A percentile compares a stretch with the other conserved stretches of the same genome.
Conservation (phyloP, 768 basidiomycete species). For the Xerocomus brunneocitrinus region DNA sequence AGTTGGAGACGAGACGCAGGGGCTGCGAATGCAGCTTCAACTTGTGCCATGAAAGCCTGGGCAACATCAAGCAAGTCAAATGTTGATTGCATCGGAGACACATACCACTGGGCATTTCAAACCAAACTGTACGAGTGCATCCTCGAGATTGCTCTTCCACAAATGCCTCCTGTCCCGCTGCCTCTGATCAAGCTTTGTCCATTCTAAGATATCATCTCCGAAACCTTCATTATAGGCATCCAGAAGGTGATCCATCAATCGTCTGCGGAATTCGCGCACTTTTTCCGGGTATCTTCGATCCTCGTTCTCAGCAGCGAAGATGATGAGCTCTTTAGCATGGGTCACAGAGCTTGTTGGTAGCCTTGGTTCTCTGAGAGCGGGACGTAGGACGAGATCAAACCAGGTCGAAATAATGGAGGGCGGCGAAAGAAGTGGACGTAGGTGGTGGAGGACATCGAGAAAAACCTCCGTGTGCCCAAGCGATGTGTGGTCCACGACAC, state of each 20-base stretch:
- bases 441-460: slow-evolving; percentile 58
- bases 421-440: slow-evolving; percentile 57
- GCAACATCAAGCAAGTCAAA: slow-evolving; percentile 3
- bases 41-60: slow-evolving; percentile 68
- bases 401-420: slow-evolving; percentile 69
- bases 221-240: slow-evolving; percentile 76
- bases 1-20: slow-evolving; percentile 68
- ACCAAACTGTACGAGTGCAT: slow-evolving; percentile 64
- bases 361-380: slow-evolving; percentile 70
- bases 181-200: slow-evolving; percentile 59
- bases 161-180: slow-evolving; percentile 54
- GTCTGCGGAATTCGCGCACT: slow-evolving; percentile 60
- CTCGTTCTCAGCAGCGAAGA: slow-evolving; percentile 51
- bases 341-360: slow-evolving; percentile 53
- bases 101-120: slow-evolving; percentile 61
- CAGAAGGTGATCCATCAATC: slow-evolving; percentile 67
- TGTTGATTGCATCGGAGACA: slow-evolving; percentile 14
- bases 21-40: slow-evolving; percentile 55
- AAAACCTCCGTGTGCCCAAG: slow-evolving; percentile 62
- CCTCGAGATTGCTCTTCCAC: slow-evolving; percentile 80
- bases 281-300: slow-evolving; percentile 44
- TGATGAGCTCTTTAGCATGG: slow-evolving; percentile 69
- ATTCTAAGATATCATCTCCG: slow-evolving; percentile 68
- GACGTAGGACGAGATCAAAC: slow-evolving; percentile 78
- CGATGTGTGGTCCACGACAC: slow-evolving; percentile 60